These are phyloP conservation scores for Phytophthora sansomeana DNA, from an alignment of 352 stramenopile genomes.

Conservation along the genomic window DNA sequence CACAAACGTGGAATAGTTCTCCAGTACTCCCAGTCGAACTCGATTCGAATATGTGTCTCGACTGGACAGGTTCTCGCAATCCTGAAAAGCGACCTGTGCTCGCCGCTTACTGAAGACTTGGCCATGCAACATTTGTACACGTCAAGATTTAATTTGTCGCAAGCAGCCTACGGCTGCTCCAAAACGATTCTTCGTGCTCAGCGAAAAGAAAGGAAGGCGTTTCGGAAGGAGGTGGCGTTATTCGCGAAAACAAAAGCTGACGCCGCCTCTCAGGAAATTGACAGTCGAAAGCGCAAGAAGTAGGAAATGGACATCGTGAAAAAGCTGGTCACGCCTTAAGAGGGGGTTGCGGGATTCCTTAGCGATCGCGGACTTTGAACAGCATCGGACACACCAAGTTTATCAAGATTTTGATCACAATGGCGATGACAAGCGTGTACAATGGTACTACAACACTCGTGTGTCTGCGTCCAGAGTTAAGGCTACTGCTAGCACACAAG, in stretches of 20 bases:
- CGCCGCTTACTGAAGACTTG: conserved; percentile 73
- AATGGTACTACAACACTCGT: too few relatives aligned
- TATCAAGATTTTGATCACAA: too few relatives aligned
- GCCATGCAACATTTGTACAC: conserved; percentile 72
- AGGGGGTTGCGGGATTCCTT: too few relatives aligned
- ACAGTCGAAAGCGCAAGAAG: conserved; percentile 66
- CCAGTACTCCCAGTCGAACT: conserved; percentile 49
- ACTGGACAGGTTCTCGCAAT: conserved; percentile 55
- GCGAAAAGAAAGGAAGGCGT: conserved; percentile 64
- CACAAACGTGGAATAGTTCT: conserved; percentile 76
- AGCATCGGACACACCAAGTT: too few relatives aligned
- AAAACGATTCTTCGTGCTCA: conserved; percentile 57
- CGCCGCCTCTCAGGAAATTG: conserved; percentile 19
- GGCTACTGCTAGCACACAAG: too few relatives aligned
- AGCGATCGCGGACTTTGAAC: too few relatives aligned
- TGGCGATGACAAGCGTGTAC: too few relatives aligned
- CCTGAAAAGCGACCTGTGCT: conserved; percentile 71
- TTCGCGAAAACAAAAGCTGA: conserved; percentile 50
- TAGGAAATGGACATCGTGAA: conserved; percentile 26
- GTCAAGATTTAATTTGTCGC: conserved; percentile 77
- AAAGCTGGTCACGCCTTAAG: too few relatives aligned
- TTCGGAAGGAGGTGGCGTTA: conserved; percentile 64
- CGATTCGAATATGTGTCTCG: conserved; percentile 64
- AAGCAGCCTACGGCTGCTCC: conserved; percentile 62
- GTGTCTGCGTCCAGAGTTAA: too few relatives aligned